A percentile compares a stretch with the other conserved stretches of the same genome.
Conservation (phyloP, 371 early-diverging fungal species). For the Rhizopus arrhizus region DNA sequence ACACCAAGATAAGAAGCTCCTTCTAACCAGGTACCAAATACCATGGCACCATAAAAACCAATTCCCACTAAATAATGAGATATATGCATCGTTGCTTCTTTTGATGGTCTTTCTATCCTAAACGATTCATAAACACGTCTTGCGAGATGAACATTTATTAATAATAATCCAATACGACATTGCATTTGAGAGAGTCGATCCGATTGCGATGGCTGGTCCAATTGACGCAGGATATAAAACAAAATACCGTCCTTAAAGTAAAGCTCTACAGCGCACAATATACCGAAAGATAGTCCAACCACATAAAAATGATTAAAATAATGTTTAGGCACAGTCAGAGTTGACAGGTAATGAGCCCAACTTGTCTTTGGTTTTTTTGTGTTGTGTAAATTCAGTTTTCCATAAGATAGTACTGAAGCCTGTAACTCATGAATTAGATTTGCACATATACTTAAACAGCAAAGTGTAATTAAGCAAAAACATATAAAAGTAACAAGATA, state of each 20-base stretch:
- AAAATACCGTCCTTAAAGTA: constrained; percentile 16
- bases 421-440: constrained; percentile 33
- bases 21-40: constrained; percentile 51
- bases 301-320: constrained; percentile 75
- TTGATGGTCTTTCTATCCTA: constrained; percentile 59
- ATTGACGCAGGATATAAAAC: constrained; percentile 15
- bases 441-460: constrained; percentile 28
- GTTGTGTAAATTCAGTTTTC: constrained; percentile 38
- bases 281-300: constrained; percentile 43
- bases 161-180: constrained; percentile 44
- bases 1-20: constrained; percentile 35
- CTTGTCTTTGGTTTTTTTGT: constrained; percentile 30
- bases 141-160: constrained; percentile 57
- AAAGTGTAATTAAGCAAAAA: constrained; percentile 26
- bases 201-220: constrained; percentile 28
- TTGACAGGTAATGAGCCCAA: constrained; percentile 21
- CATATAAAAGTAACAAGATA: constrained; percentile 27
- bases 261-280: constrained; percentile 28
- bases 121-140: constrained; percentile 70
- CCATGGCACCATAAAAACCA: constrained; percentile 67
- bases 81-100: constrained; percentile 65
- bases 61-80: constrained; percentile 71
- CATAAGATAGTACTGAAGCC: constrained; percentile 47
- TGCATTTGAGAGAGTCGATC: constrained; percentile 20
- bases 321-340: constrained; percentile 61